Conservation (phyloP, 1,284 basidiomycete genomes). For the Athelia sp. region DNA sequence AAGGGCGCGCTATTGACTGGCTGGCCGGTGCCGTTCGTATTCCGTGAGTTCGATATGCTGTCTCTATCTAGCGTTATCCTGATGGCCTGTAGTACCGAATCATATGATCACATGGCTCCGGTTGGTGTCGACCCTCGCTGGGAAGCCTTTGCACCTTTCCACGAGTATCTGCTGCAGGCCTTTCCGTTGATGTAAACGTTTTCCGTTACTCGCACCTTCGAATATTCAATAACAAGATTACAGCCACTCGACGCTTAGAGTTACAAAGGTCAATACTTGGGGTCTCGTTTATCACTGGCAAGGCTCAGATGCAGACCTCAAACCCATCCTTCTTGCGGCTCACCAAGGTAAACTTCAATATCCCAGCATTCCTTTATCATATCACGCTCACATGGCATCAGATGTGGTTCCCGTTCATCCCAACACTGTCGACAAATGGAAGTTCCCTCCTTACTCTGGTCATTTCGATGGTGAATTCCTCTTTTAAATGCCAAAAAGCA, state of each 20-base stretch:
- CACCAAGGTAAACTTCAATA: conserved; percentile 57
- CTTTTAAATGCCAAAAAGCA: conserved; percentile 1
- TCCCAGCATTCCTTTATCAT: neutral
- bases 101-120: conserved; percentile 33
- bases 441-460: conserved; percentile 60
- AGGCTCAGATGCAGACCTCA: conserved; percentile 54
- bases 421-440: conserved; percentile 50
- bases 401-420: conserved; percentile 69
- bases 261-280: conserved; percentile 62
- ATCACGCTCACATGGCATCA: conserved; percentile 11
- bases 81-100: conserved; percentile 15
- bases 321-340: conserved; percentile 63
- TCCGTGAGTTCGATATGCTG: neutral
- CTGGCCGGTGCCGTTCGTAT: conserved; percentile 38
- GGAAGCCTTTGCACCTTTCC: conserved; percentile 44
- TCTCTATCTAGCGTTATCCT: neutral
- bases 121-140: conserved; percentile 47
- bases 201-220: conserved; percentile 1
- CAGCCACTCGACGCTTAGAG: conserved; percentile 49
- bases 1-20: conserved; percentile 43
- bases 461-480: conserved; percentile 48
- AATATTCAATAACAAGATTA: neutral
- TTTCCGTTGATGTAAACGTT: conserved; percentile 42
- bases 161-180: conserved; percentile 37
- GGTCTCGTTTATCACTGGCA: conserved; percentile 67